Evolutionary conservation across 2,329 filamentous ascomycete genomes (phyloP).

Genomic region (Alternaria metachromatica): DNA sequence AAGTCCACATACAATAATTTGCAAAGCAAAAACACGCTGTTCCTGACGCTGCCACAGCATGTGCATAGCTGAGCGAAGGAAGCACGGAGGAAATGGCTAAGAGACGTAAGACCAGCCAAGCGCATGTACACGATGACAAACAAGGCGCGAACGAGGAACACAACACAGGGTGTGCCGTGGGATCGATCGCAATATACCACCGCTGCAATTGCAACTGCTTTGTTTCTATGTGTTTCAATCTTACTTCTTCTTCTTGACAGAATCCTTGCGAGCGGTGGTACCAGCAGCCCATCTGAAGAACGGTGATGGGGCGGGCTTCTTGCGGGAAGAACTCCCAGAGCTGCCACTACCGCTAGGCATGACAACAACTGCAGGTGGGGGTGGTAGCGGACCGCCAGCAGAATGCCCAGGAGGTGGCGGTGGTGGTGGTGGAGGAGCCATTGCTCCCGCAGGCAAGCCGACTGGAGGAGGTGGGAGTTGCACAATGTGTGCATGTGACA

Average conservation of each 20-base stretch:
- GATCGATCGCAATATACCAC: neutral
- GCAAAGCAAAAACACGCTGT: neutral
- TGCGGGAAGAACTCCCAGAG: conserved; percentile 7
- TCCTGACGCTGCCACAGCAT: neutral
- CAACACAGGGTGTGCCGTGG: neutral
- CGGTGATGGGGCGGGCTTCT: conserved; percentile 17
- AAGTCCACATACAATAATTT: neutral
- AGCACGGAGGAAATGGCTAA: neutral
- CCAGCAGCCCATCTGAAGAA: conserved; percentile 37
- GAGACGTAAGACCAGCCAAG: neutral
- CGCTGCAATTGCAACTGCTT: neutral
- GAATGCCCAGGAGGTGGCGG: conserved; percentile 9
- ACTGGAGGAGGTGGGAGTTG: conserved; percentile 7
- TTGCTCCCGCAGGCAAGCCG: neutral
- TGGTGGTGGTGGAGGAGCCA: conserved; percentile 12
- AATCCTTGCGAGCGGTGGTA: conserved; percentile 3
- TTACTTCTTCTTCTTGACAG: conserved; percentile 13
- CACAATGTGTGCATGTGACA: conserved; percentile 15
- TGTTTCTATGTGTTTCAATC: neutral
- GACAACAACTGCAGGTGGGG: conserved; percentile 16
- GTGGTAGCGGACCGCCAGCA: conserved; percentile 10
- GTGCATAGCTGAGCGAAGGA: neutral
- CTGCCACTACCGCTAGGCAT: conserved; percentile 6
- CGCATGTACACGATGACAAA: neutral
- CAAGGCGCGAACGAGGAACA: neutral